These are phyloP conservation scores for Metschnikowia continentalis DNA, from an alignment of 805 yeast genomes.

Conservation along the genomic window DNA sequence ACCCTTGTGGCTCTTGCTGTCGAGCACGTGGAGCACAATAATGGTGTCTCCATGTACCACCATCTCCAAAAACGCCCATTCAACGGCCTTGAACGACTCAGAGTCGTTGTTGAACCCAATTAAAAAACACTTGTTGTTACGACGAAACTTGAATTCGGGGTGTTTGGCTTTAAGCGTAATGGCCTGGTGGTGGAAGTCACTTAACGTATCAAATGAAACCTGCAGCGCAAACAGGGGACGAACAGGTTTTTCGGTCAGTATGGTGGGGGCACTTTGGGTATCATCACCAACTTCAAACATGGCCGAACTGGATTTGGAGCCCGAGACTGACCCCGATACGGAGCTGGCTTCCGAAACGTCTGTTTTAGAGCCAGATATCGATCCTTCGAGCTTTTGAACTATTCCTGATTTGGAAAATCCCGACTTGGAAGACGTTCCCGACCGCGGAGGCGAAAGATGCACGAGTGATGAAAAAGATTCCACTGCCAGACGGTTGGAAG, in stretches of 20 bases:
- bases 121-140: constrained; percentile 41
- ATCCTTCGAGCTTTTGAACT: not conserved
- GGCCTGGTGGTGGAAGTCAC: constrained; percentile 30
- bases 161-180: constrained; percentile 40
- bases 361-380: too few relatives aligned
- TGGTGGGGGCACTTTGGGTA: not conserved
- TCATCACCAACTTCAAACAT: not conserved
- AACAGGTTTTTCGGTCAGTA: not conserved
- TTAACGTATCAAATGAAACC: constrained; percentile 39
- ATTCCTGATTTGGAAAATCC: not conserved
- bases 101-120: constrained; percentile 36
- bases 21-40: constrained; percentile 38
- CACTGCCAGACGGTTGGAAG: constrained; percentile 20
- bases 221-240: constrained; percentile 32
- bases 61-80: constrained; percentile 44
- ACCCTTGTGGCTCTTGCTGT: constrained; percentile 25
- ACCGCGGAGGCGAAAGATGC: not conserved
- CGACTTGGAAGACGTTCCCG: too few relatives aligned
- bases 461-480: constrained; percentile 15
- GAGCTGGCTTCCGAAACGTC: too few relatives aligned
- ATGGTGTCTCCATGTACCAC: constrained; percentile 42
- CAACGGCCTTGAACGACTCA: constrained; percentile 38
- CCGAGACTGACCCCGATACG: too few relatives aligned
- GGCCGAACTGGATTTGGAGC: not conserved
- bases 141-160: constrained; percentile 39